Conservation (phyloP, 352 stramenopile genomes). For the Pythium phragmitis region DNA sequence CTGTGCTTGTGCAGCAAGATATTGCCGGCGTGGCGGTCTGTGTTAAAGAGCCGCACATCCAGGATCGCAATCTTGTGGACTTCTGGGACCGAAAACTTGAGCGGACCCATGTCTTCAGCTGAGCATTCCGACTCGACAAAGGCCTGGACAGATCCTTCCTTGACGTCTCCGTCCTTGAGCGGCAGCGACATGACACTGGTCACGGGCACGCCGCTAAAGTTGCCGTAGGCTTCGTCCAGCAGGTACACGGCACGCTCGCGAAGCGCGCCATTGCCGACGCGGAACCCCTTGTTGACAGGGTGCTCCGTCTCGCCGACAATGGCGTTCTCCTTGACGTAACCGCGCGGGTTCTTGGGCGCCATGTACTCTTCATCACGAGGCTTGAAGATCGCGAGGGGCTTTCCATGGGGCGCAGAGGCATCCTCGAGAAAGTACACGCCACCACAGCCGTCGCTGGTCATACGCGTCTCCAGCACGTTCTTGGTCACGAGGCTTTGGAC, state of each 20-base stretch:
- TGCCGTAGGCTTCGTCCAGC: conserved; percentile 71
- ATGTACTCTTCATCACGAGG: conserved; percentile 99
- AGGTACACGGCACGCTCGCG: conserved; percentile 85
- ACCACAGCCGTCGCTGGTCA: conserved; percentile 81
- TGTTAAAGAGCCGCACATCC: conserved; percentile 89
- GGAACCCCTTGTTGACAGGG: conserved; percentile 84
- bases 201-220: conserved; percentile 82
- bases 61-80: conserved; percentile 90
- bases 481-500: conserved; percentile 40
- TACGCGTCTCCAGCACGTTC: conserved; percentile 39
- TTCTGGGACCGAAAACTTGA: conserved; percentile 82
- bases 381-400: conserved; percentile 93
- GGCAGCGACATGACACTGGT: conserved; percentile 75
- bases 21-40: conserved; percentile 86
- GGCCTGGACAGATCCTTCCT: conserved; percentile 84
- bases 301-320: conserved; percentile 80
- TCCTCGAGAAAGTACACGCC: conserved; percentile 64
- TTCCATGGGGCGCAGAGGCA: conserved; percentile 24
- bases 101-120: conserved; percentile 85
- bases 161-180: conserved; percentile 46
- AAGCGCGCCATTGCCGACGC: conserved; percentile 80
- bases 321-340: conserved; percentile 87
- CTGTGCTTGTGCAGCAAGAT: conserved; percentile 61
- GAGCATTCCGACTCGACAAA: conserved; percentile 83
- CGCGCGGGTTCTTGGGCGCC: conserved; percentile 97